Base-by-base conservation (phyloP, 805 yeast species). In the Jamesozyma gamospora region DNA sequence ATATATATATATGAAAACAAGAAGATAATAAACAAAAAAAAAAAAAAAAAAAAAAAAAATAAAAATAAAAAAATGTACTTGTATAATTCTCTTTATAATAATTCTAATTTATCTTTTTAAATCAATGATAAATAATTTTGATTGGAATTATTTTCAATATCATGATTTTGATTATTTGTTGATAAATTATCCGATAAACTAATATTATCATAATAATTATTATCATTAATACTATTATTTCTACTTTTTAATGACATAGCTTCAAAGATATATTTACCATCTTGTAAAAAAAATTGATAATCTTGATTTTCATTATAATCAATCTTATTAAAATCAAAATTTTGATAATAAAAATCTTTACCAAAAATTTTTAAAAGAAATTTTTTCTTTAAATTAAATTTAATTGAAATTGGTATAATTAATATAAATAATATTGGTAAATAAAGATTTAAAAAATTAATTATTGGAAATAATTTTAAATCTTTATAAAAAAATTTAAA, bases 301-400 rank as follows among this genome's bases (percentile, higher is more conserved):
- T 58, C 63, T 43, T 71, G 71, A 47, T 75, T 81, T 18, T 41
- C 43, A 11, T 34, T n/a, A 29, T 36, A 35, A 3, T 30, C 41
- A 32, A n/a, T 24, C 14, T 32, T 29, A 25, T 29, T 29, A 3
- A 15, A 8, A 26, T 31, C 63, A 35, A 59, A 59, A 15, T 58
- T 48, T 44, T 57, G 59, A 36, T 58, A 59, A 41, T 55, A 58
- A 35, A 51, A 55, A 32, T 59, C 64, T 45, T 55, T 57, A 26
- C 64, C 62, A 17, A 59, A 39, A 8, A 55, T 37, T 41, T 45
- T 51, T 18, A 54, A 35, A 42, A 60, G 37, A 28, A 60, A 41
- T 39, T 55, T 51, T 42, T 51, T 50, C 43, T 58, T 51, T 36
- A 56, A 42, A 46, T 60, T 53, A 43, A 48, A 50, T 40, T 55